phyloP scores from a whole-genome alignment of 1,284 basidiomycete species.

The Fistulina hepatica region DNA sequence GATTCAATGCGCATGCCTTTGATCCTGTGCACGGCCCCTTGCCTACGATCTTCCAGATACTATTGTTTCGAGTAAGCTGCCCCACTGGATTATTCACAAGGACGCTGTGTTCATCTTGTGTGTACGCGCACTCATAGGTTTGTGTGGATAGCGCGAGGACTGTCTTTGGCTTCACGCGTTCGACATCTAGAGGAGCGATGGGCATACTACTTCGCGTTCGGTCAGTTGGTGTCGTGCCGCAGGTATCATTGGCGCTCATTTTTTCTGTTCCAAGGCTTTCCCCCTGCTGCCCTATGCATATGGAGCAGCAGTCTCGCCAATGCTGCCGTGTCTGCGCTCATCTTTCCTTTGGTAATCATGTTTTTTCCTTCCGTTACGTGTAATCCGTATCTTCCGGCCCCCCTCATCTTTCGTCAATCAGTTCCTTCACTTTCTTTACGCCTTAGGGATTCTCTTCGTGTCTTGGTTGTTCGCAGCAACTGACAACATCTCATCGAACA shows the following conservation, averaged over 20 bases:
- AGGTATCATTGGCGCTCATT: constrained; percentile 7
- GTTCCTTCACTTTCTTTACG: no score
- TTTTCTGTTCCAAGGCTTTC: constrained; percentile 30
- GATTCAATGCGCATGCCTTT: background rate
- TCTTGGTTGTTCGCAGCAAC: constrained; percentile 1
- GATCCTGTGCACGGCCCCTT: constrained; percentile 2
- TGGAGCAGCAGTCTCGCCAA: constrained; percentile 65
- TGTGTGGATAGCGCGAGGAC: constrained; percentile 64
- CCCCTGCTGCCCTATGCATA: constrained; percentile 57
- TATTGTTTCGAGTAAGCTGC: constrained; percentile 75
- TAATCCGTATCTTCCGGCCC: constrained; percentile 4
- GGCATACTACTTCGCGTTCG: constrained; percentile 78
- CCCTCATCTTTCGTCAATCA: background rate
- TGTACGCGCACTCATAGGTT: constrained; percentile 35
- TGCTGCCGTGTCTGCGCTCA: constrained; percentile 64
- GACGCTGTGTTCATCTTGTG: background rate
- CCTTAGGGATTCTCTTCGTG: no score
- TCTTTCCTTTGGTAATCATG: constrained; percentile 56
- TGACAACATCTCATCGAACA: constrained; percentile 21
- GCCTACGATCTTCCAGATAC: constrained; percentile 38
- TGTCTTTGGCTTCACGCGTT: constrained; percentile 56
- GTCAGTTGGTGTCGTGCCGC: constrained; percentile 25
- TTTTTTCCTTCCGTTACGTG: constrained; percentile 10
- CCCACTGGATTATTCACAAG: background rate
- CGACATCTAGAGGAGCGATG: constrained; percentile 74